Evolutionary conservation across 805 yeast genomes (phyloP).

Genomic region (Pichia sporocuriosa): DNA sequence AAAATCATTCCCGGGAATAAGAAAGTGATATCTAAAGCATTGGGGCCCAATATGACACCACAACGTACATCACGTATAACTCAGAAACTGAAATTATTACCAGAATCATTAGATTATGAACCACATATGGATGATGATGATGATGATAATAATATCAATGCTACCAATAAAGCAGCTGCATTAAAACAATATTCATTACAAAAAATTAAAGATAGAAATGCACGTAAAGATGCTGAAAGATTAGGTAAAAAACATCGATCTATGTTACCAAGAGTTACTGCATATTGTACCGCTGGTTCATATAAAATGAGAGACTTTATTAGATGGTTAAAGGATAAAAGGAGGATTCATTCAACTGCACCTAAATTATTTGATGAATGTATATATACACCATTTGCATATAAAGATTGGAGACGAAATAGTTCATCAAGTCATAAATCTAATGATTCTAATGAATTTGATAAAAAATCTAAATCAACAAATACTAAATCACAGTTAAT

Average conservation of each 20-base stretch:
- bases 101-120: constrained; percentile 43
- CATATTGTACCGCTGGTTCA: constrained; percentile 92
- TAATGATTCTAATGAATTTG: not conserved
- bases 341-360: constrained; percentile 62
- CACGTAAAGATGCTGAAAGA: constrained; percentile 89
- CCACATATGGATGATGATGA: constrained; percentile 17
- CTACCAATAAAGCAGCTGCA: constrained; percentile 40
- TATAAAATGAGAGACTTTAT: constrained; percentile 83
- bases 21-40: constrained; percentile 27
- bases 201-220: constrained; percentile 78
- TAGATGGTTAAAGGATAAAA: constrained; percentile 78
- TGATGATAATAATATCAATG: constrained; percentile 12
- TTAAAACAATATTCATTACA: constrained; percentile 53
- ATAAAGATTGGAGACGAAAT: constrained; percentile 66
- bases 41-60: constrained; percentile 51
- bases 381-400: constrained; percentile 82
- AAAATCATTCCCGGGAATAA: not conserved
- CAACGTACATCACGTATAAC: constrained; percentile 71
- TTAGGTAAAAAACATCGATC: constrained; percentile 82
- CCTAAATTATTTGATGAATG: constrained; percentile 94
- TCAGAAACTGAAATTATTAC: constrained; percentile 65
- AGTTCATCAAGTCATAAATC: constrained; percentile 13
- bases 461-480: no score
- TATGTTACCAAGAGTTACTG: constrained; percentile 86
- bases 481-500: constrained; percentile 37